Conservation (phyloP, 1,139 yeast species). For the Protomyces arabidopsidicola region DNA sequence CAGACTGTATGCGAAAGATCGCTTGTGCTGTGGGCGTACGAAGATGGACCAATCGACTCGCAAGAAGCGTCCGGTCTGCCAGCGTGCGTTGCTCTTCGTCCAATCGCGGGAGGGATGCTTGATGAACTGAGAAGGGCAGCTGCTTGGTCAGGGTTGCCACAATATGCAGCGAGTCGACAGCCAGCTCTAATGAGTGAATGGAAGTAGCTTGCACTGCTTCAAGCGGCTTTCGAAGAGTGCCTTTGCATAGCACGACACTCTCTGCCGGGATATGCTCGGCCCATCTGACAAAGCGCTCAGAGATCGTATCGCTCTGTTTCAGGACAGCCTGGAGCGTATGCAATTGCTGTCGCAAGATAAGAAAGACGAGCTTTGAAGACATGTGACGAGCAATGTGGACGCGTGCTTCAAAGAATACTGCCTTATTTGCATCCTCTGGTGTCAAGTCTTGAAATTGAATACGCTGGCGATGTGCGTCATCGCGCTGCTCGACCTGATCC, state of each 20-base stretch:
- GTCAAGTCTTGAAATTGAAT: neutral
- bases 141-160: conserved; percentile 86
- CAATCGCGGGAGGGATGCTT: conserved; percentile 89
- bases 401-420: neutral
- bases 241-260: conserved; percentile 85
- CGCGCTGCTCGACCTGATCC: neutral
- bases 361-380: conserved; percentile 3
- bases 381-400: neutral
- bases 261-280: conserved; percentile 79
- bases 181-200: conserved; percentile 82
- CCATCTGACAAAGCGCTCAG: conserved; percentile 91
- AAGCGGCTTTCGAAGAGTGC: conserved; percentile 73
- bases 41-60: conserved; percentile 88
- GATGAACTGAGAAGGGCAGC: conserved; percentile 90
- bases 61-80: conserved; percentile 61
- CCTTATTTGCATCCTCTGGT: neutral
- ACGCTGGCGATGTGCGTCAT: neutral
- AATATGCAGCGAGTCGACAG: conserved; percentile 64
- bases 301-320: neutral
- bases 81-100: conserved; percentile 58
- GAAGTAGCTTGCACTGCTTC: conserved; percentile 88
- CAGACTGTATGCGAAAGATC: conserved; percentile 87
- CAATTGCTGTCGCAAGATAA: conserved; percentile 5
- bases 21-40: conserved; percentile 98
- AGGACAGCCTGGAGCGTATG: conserved; percentile 2